Percentiles rank a stretch among this genome's conserved stretches.
Evolutionary conservation across 345 rosid species (phyloP).

Genomic region (Reutealis trisperma): DNA sequence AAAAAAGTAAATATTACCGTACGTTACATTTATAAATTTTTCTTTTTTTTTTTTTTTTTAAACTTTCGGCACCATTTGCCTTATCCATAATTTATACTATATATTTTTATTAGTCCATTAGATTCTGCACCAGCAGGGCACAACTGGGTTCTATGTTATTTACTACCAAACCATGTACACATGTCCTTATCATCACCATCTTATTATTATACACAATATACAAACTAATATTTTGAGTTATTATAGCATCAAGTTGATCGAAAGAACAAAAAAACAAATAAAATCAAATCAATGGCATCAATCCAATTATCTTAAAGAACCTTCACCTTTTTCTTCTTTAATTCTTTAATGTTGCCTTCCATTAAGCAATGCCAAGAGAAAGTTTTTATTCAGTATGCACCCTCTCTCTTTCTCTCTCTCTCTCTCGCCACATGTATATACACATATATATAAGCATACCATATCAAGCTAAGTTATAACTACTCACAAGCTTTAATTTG

Average conservation of each 20-base stretch:
- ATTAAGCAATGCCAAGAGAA: constrained; percentile 3
- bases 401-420: neutral
- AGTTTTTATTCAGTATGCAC: neutral
- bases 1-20: neutral
- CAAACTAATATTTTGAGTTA: too few relatives aligned
- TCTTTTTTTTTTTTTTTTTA: neutral
- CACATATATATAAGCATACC: too few relatives aligned
- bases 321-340: constrained; percentile 25
- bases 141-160: too few relatives aligned
- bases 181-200: constrained; percentile 34
- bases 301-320: constrained; percentile 43
- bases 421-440: neutral
- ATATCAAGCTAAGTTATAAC: neutral
- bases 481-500: neutral
- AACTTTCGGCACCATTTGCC: constrained; percentile 37
- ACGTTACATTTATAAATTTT: neutral
- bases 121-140: constrained; percentile 25
- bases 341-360: neutral
- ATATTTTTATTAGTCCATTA: neutral
- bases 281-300: constrained; percentile 9
- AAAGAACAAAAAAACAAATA: neutral
- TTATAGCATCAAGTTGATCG: neutral
- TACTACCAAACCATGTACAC: neutral
- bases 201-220: too few relatives aligned
- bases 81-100: constrained; percentile 35